phyloP scores from a whole-genome alignment of 495 filamentous ascomycete genomes.

The Aspergillus funiculosus region DNA sequence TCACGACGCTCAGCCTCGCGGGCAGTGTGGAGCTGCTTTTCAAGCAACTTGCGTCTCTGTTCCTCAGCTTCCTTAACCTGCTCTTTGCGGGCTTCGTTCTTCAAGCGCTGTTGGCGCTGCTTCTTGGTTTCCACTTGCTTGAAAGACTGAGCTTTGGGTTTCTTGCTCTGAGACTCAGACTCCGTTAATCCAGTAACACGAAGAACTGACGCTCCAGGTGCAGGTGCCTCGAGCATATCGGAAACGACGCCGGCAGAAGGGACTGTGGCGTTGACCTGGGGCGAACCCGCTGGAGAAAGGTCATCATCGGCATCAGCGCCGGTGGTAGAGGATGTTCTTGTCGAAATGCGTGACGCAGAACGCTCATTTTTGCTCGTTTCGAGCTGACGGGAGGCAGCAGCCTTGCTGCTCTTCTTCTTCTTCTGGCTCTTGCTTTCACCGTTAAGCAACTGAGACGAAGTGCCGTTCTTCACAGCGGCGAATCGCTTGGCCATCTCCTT shows the following conservation, averaged over 20 bases:
- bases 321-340: slow-evolving; percentile 61
- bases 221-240: slow-evolving; percentile 78
- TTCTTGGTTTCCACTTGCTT: slow-evolving; percentile 73
- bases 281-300: slow-evolving; percentile 60
- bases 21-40: slow-evolving; percentile 75
- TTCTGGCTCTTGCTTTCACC: slow-evolving; percentile 43
- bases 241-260: slow-evolving; percentile 57
- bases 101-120: slow-evolving; percentile 78
- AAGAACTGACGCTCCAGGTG: slow-evolving; percentile 66
- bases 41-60: slow-evolving; percentile 61
- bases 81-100: slow-evolving; percentile 68
- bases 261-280: slow-evolving; percentile 45
- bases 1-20: slow-evolving; percentile 70
- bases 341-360: slow-evolving; percentile 43
- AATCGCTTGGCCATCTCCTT: slow-evolving; percentile 70
- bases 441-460: slow-evolving; percentile 39
- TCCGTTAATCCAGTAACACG: slow-evolving; percentile 63
- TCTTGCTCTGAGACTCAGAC: slow-evolving; percentile 59
- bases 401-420: slow-evolving; percentile 57
- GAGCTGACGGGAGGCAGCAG: slow-evolving; percentile 20
- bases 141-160: slow-evolving; percentile 54
- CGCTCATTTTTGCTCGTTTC: slow-evolving; percentile 34
- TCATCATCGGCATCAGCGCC: slow-evolving; percentile 81
- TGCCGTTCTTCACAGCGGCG: slow-evolving; percentile 58
- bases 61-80: slow-evolving; percentile 68